Evolutionary conservation across 2,329 filamentous ascomycete genomes (phyloP), one percentile per base, ranked within the genome.

Genomic region (Epichloe sylvatica): DNA sequence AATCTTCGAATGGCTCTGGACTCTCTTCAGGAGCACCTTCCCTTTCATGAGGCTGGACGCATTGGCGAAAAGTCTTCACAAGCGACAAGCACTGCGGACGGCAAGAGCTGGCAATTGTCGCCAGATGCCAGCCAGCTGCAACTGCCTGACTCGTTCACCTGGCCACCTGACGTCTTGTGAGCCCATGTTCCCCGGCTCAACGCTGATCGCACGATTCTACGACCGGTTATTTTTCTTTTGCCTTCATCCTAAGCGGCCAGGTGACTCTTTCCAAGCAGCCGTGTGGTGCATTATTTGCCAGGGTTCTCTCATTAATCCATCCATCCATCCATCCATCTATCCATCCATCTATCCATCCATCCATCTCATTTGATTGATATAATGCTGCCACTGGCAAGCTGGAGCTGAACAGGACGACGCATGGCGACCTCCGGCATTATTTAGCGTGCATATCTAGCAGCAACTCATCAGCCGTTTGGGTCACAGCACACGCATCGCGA

Each of bases 401-500:
- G 8, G 30, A 19, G 17, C 41, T 30, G 30, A 49, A 33, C n/a
- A 38, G 15, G 39, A 34, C 8, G 23, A 13, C 6, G 47, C 41
- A 46, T 50, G 48, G 48, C 48, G 37, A 49, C 48, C 21, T 42
- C 30, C 48, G 42, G 38, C 37, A 43, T 37, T 49, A 8, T 25
- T 37, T 49, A 40, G 42, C 17, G 36, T 19, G 17, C 30, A 30
- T 44, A 13, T 36, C 35, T 45, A 35, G 42, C n/a, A 33, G 42
- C 30, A 35, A 45, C 42, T 36, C 33, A 37, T 45, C 42, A 46
- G 37, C 37, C 11, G 17, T 36, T 41, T 17, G 19, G 48, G 36
- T 30, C 42, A 41, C 42, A 41, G n/a, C 23, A 25, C 48, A 40
- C 7, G 17, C 36, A 34, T 40, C 37, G 23, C 42, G 23, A 17